Percentiles rank a stretch among this genome's conserved stretches.
Evolutionary conservation across 1,284 basidiomycete species (phyloP).

Genomic region (Moesziomyces parantarcticus): DNA sequence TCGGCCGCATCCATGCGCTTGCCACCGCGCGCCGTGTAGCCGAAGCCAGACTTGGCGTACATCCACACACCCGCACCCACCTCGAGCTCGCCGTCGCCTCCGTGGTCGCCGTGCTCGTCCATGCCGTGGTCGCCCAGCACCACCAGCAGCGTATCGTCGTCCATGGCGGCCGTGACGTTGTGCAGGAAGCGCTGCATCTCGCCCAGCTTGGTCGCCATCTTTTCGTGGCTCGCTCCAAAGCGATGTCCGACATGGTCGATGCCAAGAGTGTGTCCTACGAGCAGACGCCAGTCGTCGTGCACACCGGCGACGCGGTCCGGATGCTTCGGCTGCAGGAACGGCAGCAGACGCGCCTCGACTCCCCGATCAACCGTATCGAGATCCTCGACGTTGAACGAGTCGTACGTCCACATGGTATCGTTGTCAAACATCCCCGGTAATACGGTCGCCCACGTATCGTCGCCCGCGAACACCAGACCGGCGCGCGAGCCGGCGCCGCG

Average conservation of each 20-base stretch:
- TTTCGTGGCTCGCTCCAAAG: slow-evolving; percentile 86
- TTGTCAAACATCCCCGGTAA: slow-evolving; percentile 80
- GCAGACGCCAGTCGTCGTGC: slow-evolving; percentile 76
- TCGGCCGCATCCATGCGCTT: slow-evolving; percentile 12
- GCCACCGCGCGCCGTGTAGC: slow-evolving; percentile 1
- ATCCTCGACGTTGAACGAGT: slow-evolving; percentile 99
- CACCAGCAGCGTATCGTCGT: slow-evolving; percentile 75
- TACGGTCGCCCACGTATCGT: slow-evolving; percentile 93
- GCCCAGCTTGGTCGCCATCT: slow-evolving; percentile 83
- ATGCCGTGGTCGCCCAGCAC: slow-evolving; percentile 97
- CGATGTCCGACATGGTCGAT: slow-evolving; percentile 97
- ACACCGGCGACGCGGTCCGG: slow-evolving; percentile 15
- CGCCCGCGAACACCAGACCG: slow-evolving; percentile 82
- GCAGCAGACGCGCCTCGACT: slow-evolving; percentile 84
- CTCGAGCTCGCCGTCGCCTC: slow-evolving; percentile 88
- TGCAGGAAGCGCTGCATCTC: slow-evolving; percentile 70
- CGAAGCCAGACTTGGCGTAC: slow-evolving; percentile 71
- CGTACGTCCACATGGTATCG: slow-evolving; percentile 83
- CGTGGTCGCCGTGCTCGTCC: slow-evolving; percentile 94
- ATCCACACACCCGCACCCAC: slow-evolving; percentile 89
- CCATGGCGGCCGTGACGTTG: slow-evolving; percentile 47
- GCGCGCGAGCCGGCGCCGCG: slow-evolving; percentile 5
- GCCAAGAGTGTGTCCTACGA: slow-evolving; percentile 95
- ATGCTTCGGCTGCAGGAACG: slow-evolving; percentile 74
- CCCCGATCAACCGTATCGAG: slow-evolving; percentile 94